Base-by-base conservation (phyloP, 1,139 yeast species). In the Geotrichum europaeum region DNA sequence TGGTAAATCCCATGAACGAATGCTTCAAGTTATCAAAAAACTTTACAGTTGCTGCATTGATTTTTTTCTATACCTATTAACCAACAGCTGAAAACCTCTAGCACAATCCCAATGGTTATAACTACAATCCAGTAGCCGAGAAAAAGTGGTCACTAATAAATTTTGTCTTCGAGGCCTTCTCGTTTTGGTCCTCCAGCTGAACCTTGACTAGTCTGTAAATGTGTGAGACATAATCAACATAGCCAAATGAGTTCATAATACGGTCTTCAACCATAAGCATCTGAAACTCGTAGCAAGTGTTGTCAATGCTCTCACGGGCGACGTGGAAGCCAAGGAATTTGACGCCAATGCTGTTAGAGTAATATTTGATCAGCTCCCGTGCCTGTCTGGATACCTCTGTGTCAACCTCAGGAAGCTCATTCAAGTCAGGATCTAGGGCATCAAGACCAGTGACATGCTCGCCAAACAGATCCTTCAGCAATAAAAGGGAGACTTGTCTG, bases 391-490 rank as follows among this genome's bases (percentile, higher is more conserved):
- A 88, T 55, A 92, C 83, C 40, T 80, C 84, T 0, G 96, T 87
- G 6, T 84, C 85, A 24, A 89, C 73, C 34, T 76, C 83, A 0
- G 98, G 98, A 53, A 94, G 75, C 66, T 84, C 86, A 67, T 81
- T 84, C 54, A 80, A 67, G n/a, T 72, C 67, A 25, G 81, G 75
- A 34, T 77, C 68, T n/a, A 82, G 70, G 3, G 84, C 77, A 57
- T 79, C 79, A 25, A 88, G 75, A 6, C 75, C 72, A 7, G 80
- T 69, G 1, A 79, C 66, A 3, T 77, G 77, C 24, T 83, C 79
- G 0, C 96, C 97, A 70, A 92, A 86, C 62, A 94, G 75, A 72
- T 92, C 98, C 64, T 81, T 77, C 34, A 94, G 71, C 45, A 94
- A 76, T 62, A 84, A 73, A 6, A 87, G 84, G 66, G 87, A 86